phyloP scores from a whole-genome alignment of 1,284 basidiomycete genomes.

The Naganishia albida region DNA sequence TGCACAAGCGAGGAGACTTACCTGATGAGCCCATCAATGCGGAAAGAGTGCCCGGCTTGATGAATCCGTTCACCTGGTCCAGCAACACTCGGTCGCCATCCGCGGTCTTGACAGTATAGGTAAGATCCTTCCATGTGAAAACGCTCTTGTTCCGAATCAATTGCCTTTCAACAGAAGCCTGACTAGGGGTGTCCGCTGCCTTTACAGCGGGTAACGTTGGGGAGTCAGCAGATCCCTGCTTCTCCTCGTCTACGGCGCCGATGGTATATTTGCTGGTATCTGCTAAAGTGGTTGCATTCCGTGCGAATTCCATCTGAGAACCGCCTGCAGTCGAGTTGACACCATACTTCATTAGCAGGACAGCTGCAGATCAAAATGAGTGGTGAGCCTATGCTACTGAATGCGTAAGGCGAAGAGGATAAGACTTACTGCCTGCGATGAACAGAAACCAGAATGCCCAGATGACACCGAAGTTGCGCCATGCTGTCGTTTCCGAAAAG shows the following conservation, averaged over 20 bases:
- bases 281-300: constrained; percentile 21
- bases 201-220: background rate
- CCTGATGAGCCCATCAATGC: constrained; percentile 55
- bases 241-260: constrained; percentile 7
- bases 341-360: constrained; percentile 15
- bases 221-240: constrained; percentile 3
- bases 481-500: constrained; percentile 10
- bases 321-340: background rate
- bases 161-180: background rate
- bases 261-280: background rate
- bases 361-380: background rate
- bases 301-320: constrained; percentile 15
- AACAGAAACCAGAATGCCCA: constrained; percentile 21
- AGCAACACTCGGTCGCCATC: constrained; percentile 54
- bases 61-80: constrained; percentile 57
- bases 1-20: too few relatives aligned
- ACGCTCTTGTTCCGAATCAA: constrained; percentile 21
- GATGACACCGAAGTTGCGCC: constrained; percentile 33
- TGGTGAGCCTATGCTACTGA: background rate
- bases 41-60: constrained; percentile 58
- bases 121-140: constrained; percentile 57
- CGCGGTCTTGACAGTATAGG: constrained; percentile 55
- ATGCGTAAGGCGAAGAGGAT: background rate
- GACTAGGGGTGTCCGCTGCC: background rate
- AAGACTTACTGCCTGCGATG: constrained; percentile 2